Evolutionary conservation across 2,329 filamentous ascomycete species (phyloP).

Genomic region (Gaeumannomyces tritici): DNA sequence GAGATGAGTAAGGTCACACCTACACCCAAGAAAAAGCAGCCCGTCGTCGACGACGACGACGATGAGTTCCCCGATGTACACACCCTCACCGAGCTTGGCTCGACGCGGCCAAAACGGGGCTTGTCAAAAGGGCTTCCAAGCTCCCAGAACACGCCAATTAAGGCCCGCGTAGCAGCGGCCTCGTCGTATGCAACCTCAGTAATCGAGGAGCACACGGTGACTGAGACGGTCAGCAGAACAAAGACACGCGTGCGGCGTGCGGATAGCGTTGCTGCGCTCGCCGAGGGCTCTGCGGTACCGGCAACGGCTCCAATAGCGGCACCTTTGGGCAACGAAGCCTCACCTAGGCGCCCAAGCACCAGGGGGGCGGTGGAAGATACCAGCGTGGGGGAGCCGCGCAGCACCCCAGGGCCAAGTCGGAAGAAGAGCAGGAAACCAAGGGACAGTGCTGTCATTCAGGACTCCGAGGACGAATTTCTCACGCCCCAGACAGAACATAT

Average conservation of each 20-base stretch:
- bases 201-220: slow-evolving; percentile 12
- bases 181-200: slow-evolving; percentile 7
- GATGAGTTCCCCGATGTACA: slow-evolving; percentile 46
- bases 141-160: background rate
- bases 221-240: slow-evolving; percentile 13
- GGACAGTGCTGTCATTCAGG: slow-evolving; percentile 31
- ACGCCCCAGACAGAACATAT: slow-evolving; percentile 28
- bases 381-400: background rate
- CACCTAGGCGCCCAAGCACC: background rate
- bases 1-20: slow-evolving; percentile 27
- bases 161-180: background rate
- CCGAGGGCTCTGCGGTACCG: background rate
- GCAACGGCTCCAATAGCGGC: background rate
- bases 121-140: background rate
- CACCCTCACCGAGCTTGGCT: slow-evolving; percentile 30
- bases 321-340: background rate
- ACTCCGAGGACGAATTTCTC: slow-evolving; percentile 48
- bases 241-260: slow-evolving; percentile 10
- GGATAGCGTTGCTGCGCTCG: slow-evolving; percentile 1
- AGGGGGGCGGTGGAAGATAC: background rate
- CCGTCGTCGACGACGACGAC: slow-evolving; percentile 16
- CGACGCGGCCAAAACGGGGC: slow-evolving; percentile 19
- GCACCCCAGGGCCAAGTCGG: slow-evolving; percentile 7
- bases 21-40: slow-evolving; percentile 6
- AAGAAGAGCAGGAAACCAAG: slow-evolving; percentile 11